Conservation (phyloP, 257 asterid genomes). For the Solanum dulcamara region DNA sequence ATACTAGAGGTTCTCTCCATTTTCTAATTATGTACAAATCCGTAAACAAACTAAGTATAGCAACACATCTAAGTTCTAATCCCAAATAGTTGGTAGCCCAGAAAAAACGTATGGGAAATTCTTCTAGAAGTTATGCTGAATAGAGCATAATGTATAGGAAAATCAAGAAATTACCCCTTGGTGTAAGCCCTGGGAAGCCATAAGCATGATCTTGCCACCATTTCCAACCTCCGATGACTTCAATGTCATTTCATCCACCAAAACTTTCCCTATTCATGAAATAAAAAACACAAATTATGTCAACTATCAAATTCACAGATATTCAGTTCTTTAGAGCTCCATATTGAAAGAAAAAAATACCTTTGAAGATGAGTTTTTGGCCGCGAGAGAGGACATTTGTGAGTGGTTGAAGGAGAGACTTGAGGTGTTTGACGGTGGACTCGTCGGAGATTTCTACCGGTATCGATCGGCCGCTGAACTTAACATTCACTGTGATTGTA, state of each 20-base stretch:
- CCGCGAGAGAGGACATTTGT: constrained; percentile 94
- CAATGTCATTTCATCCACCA: constrained; percentile 51
- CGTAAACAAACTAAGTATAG: not conserved
- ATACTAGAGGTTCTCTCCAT: not conserved
- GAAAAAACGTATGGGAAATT: not conserved
- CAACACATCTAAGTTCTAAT: not conserved
- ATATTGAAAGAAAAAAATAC: constrained; percentile 9
- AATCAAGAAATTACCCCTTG: constrained; percentile 59
- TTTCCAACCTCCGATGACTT: constrained; percentile 34
- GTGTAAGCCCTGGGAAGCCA: constrained; percentile 85
- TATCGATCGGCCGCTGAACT: constrained; percentile 59
- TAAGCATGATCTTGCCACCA: constrained; percentile 83
- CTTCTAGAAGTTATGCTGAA: not conserved
- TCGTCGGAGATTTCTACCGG: constrained; percentile 43
- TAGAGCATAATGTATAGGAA: not conserved
- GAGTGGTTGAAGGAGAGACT: constrained; percentile 51
- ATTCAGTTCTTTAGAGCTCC: not conserved
- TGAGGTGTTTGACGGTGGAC: constrained; percentile 57
- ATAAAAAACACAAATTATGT: not conserved
- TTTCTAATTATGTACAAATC: not conserved
- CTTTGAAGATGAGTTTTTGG: constrained; percentile 87
- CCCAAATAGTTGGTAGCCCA: not conserved
- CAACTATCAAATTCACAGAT: not conserved
- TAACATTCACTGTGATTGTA: constrained; percentile 28
- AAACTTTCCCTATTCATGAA: constrained; percentile 38